Evolutionary conservation across 495 filamentous ascomycete genomes (phyloP).

Genomic region (Aspergillus taichungensis): DNA sequence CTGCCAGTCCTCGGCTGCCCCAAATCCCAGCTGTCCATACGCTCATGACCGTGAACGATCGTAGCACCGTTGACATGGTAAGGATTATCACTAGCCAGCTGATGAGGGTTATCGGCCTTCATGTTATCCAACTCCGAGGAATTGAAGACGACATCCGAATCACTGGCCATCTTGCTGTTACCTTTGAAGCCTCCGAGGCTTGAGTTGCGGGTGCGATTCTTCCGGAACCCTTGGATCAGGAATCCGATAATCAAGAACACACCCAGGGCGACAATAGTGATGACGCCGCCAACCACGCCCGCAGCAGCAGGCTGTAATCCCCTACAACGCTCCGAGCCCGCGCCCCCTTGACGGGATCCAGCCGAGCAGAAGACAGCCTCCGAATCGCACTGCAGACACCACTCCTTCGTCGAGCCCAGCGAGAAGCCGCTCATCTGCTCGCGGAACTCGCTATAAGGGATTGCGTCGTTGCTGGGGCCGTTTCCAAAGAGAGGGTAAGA

Average conservation of each 20-base stretch:
- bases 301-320: slow-evolving; percentile 37
- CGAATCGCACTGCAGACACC: slow-evolving; percentile 64
- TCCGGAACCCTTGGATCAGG: slow-evolving; percentile 35
- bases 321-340: slow-evolving; percentile 5
- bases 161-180: slow-evolving; percentile 38
- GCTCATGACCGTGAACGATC: slow-evolving; percentile 32
- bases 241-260: slow-evolving; percentile 20
- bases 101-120: slow-evolving; percentile 12
- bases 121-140: slow-evolving; percentile 18
- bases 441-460: slow-evolving; percentile 58
- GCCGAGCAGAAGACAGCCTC: slow-evolving; percentile 48
- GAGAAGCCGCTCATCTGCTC: slow-evolving; percentile 51
- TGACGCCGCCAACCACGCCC: slow-evolving; percentile 44
- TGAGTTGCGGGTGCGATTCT: slow-evolving; percentile 15
- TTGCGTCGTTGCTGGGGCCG: slow-evolving; percentile 34
- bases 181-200: slow-evolving; percentile 42
- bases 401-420: slow-evolving; percentile 48
- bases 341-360: not conserved
- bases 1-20: slow-evolving; percentile 17
- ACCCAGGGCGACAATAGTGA: slow-evolving; percentile 28
- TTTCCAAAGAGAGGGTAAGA: slow-evolving; percentile 62
- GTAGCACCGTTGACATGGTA: slow-evolving; percentile 9
- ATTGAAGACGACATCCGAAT: slow-evolving; percentile 37
- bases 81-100: not conserved
- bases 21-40: slow-evolving; percentile 47